Evolutionary conservation across 1,284 basidiomycete species (phyloP).

Genomic region (Puccinia hordei): DNA sequence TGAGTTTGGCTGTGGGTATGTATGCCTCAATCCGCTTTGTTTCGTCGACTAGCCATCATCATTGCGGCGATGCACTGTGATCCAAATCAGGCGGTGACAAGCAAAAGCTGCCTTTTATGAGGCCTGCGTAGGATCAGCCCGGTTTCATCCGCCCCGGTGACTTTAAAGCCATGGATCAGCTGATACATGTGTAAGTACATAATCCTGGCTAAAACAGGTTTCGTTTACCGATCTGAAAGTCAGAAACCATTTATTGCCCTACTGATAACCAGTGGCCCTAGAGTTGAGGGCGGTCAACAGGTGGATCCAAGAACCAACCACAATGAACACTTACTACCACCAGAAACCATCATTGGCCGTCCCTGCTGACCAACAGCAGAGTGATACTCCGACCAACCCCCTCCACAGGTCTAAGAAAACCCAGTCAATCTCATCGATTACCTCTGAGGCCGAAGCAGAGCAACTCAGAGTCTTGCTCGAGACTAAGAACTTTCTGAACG

Average conservation of each 20-base stretch:
- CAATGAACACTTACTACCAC: background rate
- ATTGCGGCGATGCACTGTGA: background rate
- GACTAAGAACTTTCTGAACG: constrained; percentile 38
- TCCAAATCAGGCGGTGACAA: background rate
- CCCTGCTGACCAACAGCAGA: background rate
- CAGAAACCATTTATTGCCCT: background rate
- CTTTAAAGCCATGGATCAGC: background rate
- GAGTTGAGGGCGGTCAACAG: background rate
- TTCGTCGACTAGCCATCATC: background rate
- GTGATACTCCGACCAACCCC: background rate
- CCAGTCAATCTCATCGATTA: background rate
- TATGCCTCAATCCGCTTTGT: too few species aligned
- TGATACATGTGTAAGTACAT: background rate
- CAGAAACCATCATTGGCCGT: background rate
- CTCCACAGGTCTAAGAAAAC: background rate
- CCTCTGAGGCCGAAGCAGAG: constrained; percentile 18
- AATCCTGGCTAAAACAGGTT: constrained; percentile 13
- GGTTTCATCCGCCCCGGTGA: background rate
- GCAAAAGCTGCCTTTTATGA: too few species aligned
- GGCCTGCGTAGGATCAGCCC: background rate
- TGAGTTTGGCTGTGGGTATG: too few species aligned
- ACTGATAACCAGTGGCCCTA: background rate
- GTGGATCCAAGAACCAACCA: constrained; percentile 6
- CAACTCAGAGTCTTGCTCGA: constrained; percentile 12
- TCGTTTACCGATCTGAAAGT: background rate